phyloP scores from a whole-genome alignment of 192 early-diverging fungal species.

The Irineochytrium annulatum region DNA sequence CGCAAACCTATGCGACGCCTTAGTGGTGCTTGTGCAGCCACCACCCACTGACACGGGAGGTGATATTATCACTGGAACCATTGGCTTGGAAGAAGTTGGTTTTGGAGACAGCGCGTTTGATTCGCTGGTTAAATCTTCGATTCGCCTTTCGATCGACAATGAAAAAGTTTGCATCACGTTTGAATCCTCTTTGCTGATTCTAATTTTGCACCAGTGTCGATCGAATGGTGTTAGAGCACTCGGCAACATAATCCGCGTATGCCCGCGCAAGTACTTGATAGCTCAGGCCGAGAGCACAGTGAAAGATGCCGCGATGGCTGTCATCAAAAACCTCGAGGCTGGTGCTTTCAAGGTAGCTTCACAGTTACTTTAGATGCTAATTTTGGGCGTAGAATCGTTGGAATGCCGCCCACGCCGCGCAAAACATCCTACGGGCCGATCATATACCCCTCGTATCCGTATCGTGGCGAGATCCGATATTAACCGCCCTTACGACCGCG shows the following conservation, averaged over 20 bases:
- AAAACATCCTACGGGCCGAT: slow-evolving; percentile 53
- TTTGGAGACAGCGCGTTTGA: slow-evolving; percentile 39
- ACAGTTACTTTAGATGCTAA: background rate
- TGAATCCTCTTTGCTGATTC: background rate
- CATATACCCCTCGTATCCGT: slow-evolving; percentile 53
- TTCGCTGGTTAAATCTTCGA: slow-evolving; percentile 43
- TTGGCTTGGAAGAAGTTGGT: slow-evolving; percentile 30
- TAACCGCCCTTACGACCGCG: slow-evolving; percentile 48
- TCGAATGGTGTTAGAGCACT: slow-evolving; percentile 71
- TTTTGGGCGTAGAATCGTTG: slow-evolving; percentile 54
- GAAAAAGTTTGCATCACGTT: slow-evolving; percentile 53
- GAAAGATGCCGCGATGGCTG: slow-evolving; percentile 35
- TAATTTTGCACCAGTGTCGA: slow-evolving; percentile 38
- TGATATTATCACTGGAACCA: too few species aligned
- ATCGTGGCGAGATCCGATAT: slow-evolving; percentile 49
- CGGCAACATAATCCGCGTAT: slow-evolving; percentile 58
- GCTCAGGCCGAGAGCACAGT: slow-evolving; percentile 42
- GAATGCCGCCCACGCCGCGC: slow-evolving; percentile 73
- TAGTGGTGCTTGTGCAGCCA: slow-evolving; percentile 31
- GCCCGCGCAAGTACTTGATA: slow-evolving; percentile 42
- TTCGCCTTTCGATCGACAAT: slow-evolving; percentile 58
- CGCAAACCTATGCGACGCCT: slow-evolving; percentile 67
- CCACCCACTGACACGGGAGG: too few species aligned
- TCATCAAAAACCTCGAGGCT: slow-evolving; percentile 60
- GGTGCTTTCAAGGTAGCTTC: slow-evolving; percentile 58